phyloP scores from a whole-genome alignment of 148 eudicot species.

The Pharnaceum exiguum region DNA sequence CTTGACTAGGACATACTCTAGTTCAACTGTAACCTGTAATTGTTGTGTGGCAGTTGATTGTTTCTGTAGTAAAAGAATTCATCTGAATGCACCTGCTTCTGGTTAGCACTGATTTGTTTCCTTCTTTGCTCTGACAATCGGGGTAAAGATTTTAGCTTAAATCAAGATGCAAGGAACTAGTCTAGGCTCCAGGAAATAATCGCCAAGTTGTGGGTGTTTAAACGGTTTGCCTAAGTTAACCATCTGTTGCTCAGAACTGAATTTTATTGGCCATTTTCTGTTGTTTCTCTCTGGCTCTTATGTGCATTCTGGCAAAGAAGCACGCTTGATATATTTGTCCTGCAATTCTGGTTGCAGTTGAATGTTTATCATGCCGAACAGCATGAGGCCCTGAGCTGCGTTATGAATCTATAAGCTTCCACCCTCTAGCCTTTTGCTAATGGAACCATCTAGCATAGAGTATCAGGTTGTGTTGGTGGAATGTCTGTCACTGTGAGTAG shows the following conservation, averaged over 20 bases:
- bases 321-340: neutral
- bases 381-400: no score
- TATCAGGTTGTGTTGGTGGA: no score
- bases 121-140: neutral
- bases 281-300: neutral
- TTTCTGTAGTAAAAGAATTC: neutral
- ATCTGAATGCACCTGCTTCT: neutral
- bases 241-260: neutral
- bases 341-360: neutral
- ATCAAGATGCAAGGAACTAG: slow-evolving; percentile 5
- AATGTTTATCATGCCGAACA: no score
- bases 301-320: no score
- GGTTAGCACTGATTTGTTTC: slow-evolving; percentile 3
- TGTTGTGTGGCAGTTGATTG: neutral
- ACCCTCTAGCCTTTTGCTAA: no score
- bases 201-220: slow-evolving; percentile 17
- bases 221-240: slow-evolving; percentile 1
- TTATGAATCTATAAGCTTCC: no score
- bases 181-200: slow-evolving; percentile 18
- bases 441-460: no score
- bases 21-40: neutral
- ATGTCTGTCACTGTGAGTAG: no score
- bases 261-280: neutral
- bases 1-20: no score
- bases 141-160: neutral